phyloP scores from a whole-genome alignment of 1,284 basidiomycete genomes.

The Ustilago cynodontis region DNA sequence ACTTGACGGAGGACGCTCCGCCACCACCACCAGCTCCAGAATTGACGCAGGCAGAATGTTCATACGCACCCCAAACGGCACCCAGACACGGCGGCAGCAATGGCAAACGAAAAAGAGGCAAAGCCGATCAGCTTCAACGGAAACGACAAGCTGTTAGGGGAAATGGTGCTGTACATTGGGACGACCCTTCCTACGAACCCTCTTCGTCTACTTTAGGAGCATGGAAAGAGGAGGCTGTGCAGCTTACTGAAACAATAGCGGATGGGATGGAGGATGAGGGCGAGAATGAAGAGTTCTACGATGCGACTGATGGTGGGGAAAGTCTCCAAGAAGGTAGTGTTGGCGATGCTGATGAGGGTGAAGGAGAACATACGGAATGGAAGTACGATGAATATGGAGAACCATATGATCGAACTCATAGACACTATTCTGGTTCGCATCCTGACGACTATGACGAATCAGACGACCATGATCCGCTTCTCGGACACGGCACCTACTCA shows the following conservation, averaged over 20 bases:
- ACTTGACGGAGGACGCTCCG: conserved; percentile 11
- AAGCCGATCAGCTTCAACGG: neutral
- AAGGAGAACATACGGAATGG: conserved; percentile 12
- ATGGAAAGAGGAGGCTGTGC: neutral
- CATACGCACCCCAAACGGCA: too few relatives aligned
- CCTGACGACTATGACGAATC: neutral
- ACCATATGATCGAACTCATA: conserved; percentile 10
- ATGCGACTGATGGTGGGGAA: neutral
- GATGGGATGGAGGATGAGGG: neutral
- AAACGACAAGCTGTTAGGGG: neutral
- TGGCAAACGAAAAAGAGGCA: neutral
- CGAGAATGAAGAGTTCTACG: neutral
- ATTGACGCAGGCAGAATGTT: neutral
- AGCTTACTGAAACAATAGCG: neutral
- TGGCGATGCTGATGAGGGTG: neutral
- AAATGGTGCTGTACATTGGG: conserved; percentile 21
- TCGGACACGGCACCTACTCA: conserved; percentile 3
- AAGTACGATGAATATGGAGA: conserved; percentile 39
- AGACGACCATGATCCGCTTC: neutral
- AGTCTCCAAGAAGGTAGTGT: neutral
- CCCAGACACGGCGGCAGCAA: neutral
- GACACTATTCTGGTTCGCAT: neutral
- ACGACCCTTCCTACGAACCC: conserved; percentile 19
- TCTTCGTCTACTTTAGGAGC: neutral
- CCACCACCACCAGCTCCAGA: neutral